A percentile compares a stretch with the other conserved stretches of the same genome.
Evolutionary conservation across 805 yeast genomes (phyloP).

Genomic region (Sugiyamaella smithiae): DNA sequence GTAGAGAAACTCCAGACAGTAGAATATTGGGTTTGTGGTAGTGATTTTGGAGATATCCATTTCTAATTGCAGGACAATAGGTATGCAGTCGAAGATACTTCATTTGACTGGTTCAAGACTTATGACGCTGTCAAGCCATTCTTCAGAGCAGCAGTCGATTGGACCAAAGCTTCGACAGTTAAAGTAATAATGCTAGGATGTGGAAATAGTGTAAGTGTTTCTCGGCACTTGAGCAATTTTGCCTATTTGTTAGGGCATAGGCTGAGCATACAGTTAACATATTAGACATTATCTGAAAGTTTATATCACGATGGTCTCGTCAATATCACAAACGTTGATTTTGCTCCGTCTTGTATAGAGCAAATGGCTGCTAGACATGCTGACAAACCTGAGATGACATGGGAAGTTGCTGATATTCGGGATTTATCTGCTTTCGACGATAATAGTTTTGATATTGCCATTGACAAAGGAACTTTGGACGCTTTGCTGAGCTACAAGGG

Average conservation of each 20-base stretch:
- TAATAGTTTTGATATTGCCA: slow-evolving; percentile 5
- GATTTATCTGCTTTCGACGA: not conserved
- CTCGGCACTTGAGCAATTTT: too few relatives aligned
- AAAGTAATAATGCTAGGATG: slow-evolving; percentile 9
- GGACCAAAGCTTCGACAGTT: not conserved
- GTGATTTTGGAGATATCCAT: not conserved
- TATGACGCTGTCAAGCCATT: slow-evolving; percentile 4
- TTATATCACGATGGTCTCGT: not conserved
- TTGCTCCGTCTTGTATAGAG: slow-evolving; percentile 6
- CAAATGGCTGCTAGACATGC: slow-evolving; percentile 3
- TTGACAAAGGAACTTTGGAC: slow-evolving; percentile 8
- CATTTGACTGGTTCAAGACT: slow-evolving; percentile 9
- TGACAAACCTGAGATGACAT: slow-evolving; percentile 1
- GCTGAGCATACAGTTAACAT: too few relatives aligned
- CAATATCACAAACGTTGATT: slow-evolving; percentile 7
- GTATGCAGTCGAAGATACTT: not conserved
- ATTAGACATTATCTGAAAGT: slow-evolving; percentile 5
- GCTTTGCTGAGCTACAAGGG: slow-evolving; percentile 9
- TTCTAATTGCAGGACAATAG: not conserved
- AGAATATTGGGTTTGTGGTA: slow-evolving; percentile 8
- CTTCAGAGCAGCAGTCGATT: not conserved
- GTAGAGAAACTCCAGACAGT: slow-evolving; percentile 6
- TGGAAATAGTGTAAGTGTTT: slow-evolving; percentile 7
- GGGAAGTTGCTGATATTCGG: slow-evolving; percentile 7
- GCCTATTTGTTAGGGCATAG: too few relatives aligned